Evolutionary conservation across 2,329 filamentous ascomycete species (phyloP).

Genomic region (Tolypocladium cylindrosporum): DNA sequence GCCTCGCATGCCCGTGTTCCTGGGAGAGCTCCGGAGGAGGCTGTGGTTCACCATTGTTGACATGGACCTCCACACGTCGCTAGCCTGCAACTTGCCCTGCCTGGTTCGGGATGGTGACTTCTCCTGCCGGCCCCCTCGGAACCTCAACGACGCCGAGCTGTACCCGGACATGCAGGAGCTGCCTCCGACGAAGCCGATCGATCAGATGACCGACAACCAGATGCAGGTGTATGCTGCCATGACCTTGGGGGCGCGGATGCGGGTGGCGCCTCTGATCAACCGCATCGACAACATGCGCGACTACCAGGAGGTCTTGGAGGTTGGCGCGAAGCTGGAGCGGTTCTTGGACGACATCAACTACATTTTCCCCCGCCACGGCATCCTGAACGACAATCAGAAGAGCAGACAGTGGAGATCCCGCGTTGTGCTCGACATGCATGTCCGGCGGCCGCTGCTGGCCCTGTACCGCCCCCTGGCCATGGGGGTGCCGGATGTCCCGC

Average conservation of each 20-base stretch:
- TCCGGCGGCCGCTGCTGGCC: conserved; percentile 39
- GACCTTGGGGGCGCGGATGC: conserved; percentile 38
- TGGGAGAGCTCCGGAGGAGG: conserved; percentile 42
- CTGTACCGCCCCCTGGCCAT: conserved; percentile 46
- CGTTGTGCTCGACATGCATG: conserved; percentile 43
- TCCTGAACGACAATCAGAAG: conserved; percentile 30
- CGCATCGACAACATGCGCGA: conserved; percentile 42
- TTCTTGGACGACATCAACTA: conserved; percentile 45
- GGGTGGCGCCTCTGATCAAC: conserved; percentile 38
- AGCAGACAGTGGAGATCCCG: conserved; percentile 42
- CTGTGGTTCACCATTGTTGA: conserved; percentile 48
- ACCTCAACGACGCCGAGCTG: conserved; percentile 42
- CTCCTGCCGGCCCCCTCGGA: conserved; percentile 41
- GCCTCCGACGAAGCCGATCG: conserved; percentile 37
- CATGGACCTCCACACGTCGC: conserved; percentile 44
- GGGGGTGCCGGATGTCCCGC: conserved; percentile 37
- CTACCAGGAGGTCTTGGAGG: conserved; percentile 41
- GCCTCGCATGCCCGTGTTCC: conserved; percentile 36
- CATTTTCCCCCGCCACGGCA: conserved; percentile 36
- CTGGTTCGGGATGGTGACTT: conserved; percentile 43
- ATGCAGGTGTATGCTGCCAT: conserved; percentile 44
- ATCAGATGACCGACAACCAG: conserved; percentile 41
- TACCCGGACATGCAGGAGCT: conserved; percentile 36
- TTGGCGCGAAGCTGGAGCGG: conserved; percentile 42
- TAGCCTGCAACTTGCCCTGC: conserved; percentile 41